These are phyloP conservation scores for Yamagishiella unicocca DNA, from an alignment of 139 green algal genomes.

Conservation along the genomic window DNA sequence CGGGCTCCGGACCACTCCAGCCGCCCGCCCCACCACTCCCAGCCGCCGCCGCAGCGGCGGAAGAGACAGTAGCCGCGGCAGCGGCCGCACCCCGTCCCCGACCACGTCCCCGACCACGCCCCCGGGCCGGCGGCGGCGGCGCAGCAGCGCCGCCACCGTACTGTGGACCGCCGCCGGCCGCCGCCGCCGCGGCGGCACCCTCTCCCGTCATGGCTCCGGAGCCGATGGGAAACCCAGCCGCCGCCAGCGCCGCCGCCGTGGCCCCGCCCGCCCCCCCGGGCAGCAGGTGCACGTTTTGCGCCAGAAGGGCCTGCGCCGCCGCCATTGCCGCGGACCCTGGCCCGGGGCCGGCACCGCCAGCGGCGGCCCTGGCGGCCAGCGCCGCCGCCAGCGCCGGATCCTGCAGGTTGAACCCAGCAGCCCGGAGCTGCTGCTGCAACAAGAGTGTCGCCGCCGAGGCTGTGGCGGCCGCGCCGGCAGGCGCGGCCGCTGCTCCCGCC, in stretches of 20 bases:
- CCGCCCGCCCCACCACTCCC: background rate
- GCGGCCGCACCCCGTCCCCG: background rate
- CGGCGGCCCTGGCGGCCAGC: background rate
- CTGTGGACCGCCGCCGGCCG: too few relatives aligned
- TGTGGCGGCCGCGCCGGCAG: background rate
- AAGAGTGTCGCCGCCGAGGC: slow-evolving; percentile 2
- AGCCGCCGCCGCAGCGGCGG: background rate
- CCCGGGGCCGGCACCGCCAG: background rate
- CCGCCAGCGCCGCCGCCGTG: background rate
- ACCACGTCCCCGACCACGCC: background rate
- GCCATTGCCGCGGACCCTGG: background rate
- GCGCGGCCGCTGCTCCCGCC: background rate
- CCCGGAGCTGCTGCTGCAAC: slow-evolving; percentile 5
- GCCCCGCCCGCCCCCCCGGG: background rate
- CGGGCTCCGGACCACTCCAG: background rate
- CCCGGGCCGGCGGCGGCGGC: background rate
- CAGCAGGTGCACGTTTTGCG: background rate
- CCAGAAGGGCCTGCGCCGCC: background rate
- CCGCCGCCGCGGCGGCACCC: background rate
- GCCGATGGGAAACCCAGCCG: background rate
- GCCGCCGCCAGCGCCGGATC: slow-evolving; percentile 15
- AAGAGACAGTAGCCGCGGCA: background rate
- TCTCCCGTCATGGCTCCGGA: background rate
- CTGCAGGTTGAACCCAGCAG: background rate
- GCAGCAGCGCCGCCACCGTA: background rate